Evolutionary conservation across 257 asterid genomes (phyloP).

Genomic region (Asclepias syriaca): DNA sequence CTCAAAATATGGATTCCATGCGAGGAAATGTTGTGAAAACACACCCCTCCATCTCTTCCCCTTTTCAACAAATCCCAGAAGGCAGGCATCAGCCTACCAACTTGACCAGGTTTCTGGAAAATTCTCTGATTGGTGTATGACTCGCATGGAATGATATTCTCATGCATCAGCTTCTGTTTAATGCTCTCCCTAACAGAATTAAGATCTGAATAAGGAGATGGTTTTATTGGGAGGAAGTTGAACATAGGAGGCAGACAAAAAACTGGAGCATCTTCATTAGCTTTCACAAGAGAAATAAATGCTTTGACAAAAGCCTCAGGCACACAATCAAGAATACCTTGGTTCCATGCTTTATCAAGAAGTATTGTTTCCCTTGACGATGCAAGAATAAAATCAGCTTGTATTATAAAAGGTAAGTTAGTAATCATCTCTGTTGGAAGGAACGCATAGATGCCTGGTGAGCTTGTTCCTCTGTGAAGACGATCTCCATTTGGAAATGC

Average conservation of each 20-base stretch:
- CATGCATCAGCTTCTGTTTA: slow-evolving; percentile 21
- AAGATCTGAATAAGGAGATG: slow-evolving; percentile 24
- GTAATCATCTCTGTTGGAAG: slow-evolving; percentile 39
- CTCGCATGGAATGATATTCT: slow-evolving; percentile 31
- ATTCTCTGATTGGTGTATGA: slow-evolving; percentile 20
- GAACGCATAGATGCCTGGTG: slow-evolving; percentile 35
- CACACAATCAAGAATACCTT: slow-evolving; percentile 33
- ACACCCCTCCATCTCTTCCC: slow-evolving; percentile 27
- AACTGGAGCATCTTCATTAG: slow-evolving; percentile 19
- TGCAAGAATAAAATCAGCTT: slow-evolving; percentile 33
- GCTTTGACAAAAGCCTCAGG: slow-evolving; percentile 29
- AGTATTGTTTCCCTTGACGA: slow-evolving; percentile 37
- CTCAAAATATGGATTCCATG: slow-evolving; percentile 27
- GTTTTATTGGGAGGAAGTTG: slow-evolving; percentile 23
- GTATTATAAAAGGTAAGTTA: slow-evolving; percentile 32
- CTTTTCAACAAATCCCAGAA: slow-evolving; percentile 25
- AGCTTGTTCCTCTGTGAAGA: slow-evolving; percentile 28
- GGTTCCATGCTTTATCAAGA: slow-evolving; percentile 30
- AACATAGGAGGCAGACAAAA: slow-evolving; percentile 26
- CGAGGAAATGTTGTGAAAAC: slow-evolving; percentile 31
- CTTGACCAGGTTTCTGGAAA: slow-evolving; percentile 28
- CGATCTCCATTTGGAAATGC: slow-evolving; percentile 35
- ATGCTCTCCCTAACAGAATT: slow-evolving; percentile 25
- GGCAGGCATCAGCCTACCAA: slow-evolving; percentile 27
- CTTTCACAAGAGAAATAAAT: slow-evolving; percentile 27